phyloP scores from a whole-genome alignment of 106 monocot species.

The Iris macrosiphon region DNA sequence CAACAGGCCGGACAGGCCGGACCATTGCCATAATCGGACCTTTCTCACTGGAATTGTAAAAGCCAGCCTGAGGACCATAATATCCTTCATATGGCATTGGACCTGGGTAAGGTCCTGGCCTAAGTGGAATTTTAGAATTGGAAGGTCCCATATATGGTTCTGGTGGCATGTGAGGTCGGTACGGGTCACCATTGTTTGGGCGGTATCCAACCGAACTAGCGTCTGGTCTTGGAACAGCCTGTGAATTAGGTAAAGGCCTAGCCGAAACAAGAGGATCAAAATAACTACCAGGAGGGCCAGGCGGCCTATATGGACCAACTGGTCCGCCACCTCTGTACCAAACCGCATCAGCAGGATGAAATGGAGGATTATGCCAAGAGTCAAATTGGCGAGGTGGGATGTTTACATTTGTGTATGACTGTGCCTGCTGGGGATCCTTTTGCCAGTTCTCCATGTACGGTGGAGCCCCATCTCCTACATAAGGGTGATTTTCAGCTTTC shows the following conservation, averaged over 20 bases:
- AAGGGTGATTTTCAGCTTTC: slow-evolving; percentile 25
- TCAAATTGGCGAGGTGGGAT: slow-evolving; percentile 36
- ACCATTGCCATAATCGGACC: slow-evolving; percentile 15
- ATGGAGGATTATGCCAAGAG: slow-evolving; percentile 58
- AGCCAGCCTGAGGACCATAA: slow-evolving; percentile 35
- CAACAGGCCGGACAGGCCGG: slow-evolving; percentile 13
- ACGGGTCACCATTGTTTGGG: slow-evolving; percentile 39
- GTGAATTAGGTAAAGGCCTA: slow-evolving; percentile 24
- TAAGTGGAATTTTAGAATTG: slow-evolving; percentile 37
- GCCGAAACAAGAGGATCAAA: slow-evolving; percentile 49
- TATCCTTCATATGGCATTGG: slow-evolving; percentile 51
- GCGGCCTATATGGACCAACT: slow-evolving; percentile 49
- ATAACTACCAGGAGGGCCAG: slow-evolving; percentile 38
- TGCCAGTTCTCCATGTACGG: slow-evolving; percentile 37
- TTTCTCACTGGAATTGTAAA: slow-evolving; percentile 16
- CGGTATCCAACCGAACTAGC: slow-evolving; percentile 32
- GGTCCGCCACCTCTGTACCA: slow-evolving; percentile 56
- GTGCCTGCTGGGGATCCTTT: slow-evolving; percentile 27
- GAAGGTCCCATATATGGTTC: slow-evolving; percentile 40
- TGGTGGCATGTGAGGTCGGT: slow-evolving; percentile 39
- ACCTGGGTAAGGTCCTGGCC: slow-evolving; percentile 50
- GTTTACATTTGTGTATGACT: slow-evolving; percentile 24
- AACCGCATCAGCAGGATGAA: slow-evolving; percentile 40
- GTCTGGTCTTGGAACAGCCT: slow-evolving; percentile 35
- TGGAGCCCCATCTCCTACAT: slow-evolving; percentile 10